Conservation (phyloP, 768 basidiomycete genomes). For the Roridomyces roridus region DNA sequence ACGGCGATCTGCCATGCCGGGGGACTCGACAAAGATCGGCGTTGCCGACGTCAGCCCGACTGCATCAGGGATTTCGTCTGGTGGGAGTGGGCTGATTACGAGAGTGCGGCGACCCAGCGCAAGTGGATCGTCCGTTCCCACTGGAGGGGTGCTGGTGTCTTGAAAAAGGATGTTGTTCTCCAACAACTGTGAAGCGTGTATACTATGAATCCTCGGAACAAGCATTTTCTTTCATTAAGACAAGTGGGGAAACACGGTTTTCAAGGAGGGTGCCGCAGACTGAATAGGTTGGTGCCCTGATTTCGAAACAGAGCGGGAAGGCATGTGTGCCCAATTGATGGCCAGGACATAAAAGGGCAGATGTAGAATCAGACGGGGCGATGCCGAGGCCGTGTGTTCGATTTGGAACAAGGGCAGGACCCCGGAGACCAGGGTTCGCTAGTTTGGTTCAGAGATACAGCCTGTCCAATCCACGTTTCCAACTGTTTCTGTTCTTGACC, state of each 20-base stretch:
- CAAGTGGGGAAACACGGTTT: no score
- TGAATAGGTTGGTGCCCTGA: no score
- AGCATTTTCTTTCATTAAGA: no score
- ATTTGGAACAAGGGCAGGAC: neutral
- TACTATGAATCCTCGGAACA: no score
- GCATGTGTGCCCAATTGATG: neutral
- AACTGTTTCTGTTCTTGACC: constrained; percentile 4
- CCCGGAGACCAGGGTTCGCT: neutral
- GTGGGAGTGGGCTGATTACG: constrained; percentile 45
- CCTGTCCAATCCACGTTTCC: neutral
- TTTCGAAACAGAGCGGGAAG: neutral
- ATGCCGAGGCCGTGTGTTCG: neutral
- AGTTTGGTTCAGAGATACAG: neutral
- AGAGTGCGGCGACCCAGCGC: constrained; percentile 56
- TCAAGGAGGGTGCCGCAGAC: no score
- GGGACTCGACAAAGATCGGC: constrained; percentile 42
- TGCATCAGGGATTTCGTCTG: constrained; percentile 27
- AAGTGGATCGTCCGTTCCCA: constrained; percentile 35
- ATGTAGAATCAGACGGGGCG: no score
- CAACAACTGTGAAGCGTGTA: no score
- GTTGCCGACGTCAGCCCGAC: constrained; percentile 28
- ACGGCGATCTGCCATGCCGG: constrained; percentile 63
- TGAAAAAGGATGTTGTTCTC: no score
- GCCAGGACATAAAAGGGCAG: neutral
- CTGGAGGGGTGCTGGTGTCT: neutral